Base-by-base conservation (phyloP, 768 basidiomycete genomes). In the Boletus patriciae region DNA sequence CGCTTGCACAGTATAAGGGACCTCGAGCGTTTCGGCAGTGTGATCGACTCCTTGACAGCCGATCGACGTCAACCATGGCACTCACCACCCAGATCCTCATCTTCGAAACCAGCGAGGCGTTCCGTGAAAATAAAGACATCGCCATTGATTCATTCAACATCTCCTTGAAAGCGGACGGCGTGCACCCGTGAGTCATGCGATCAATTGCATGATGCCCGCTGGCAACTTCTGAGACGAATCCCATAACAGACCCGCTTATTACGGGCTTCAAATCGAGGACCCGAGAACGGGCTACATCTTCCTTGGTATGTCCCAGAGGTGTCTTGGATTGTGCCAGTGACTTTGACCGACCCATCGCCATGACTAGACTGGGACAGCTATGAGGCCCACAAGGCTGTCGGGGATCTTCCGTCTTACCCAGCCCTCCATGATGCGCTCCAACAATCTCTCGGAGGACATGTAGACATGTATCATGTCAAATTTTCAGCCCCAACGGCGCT, bases 291-390 rank as follows among this genome's bases (percentile, higher is more conserved):
- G 50, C 15, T 66, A 38, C 18, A 0, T 61, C 27, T 49, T 68
- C 43, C 48, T 68, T 43, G 59, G 67, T 68, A 51, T 18, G 66
- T 48, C 15, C 2, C 23, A 29, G 27, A 29, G 27, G 27, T 5
- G 6, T 7, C 27, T 7, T 29, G 27, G 27, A 7, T 29, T 6
- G 27, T 29, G 27, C 27, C 27, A 29, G 27, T 29, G 27, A 6
- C 11, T 27, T 23, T 18, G 18, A 43, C 27, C 23, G 15, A 44
- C 18, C 15, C 48, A 42, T 9, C 4, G 12, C 21, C 23, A n/a
- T 50, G 21, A 10, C 38, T 23, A 71, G 70, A 71, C 50, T 70
- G 68, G 68, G 70, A 67, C 13, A 66, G 15, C 33, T 56, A 50
- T 8, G 65, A 70, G 9, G 40, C 58, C 16, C 68, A 71, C 55